A percentile compares a stretch with the other conserved stretches of the same genome.
phyloP scores from a whole-genome alignment of 768 basidiomycete species.

The Boletus subcaerulescens region DNA sequence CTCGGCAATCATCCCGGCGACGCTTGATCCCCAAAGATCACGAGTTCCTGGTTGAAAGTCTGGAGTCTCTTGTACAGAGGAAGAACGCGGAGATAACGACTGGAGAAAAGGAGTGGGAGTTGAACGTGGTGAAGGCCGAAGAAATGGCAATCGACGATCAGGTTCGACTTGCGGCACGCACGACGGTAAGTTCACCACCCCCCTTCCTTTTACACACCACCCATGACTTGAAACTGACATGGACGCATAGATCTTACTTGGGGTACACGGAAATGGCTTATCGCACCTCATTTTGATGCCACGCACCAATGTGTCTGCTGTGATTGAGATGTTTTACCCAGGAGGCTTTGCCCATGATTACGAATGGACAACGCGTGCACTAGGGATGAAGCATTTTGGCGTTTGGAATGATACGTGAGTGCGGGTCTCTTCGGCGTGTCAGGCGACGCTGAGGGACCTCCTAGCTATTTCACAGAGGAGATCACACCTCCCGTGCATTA shows the following conservation, averaged over 20 bases:
- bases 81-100: conserved; percentile 26
- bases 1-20: conserved; percentile 54
- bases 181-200: conserved; percentile 52
- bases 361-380: conserved; percentile 72
- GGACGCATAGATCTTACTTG: conserved; percentile 54
- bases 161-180: conserved; percentile 56
- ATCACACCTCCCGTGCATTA: conserved; percentile 55
- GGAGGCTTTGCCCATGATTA: conserved; percentile 84
- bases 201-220: neutral
- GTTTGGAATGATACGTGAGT: conserved; percentile 80
- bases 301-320: conserved; percentile 66
- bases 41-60: conserved; percentile 45
- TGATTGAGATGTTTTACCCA: conserved; percentile 84
- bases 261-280: conserved; percentile 78
- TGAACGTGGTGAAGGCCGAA: conserved; percentile 62
- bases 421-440: neutral
- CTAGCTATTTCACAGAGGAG: conserved; percentile 26
- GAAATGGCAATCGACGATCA: conserved; percentile 74
- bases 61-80: conserved; percentile 48
- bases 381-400: conserved; percentile 73
- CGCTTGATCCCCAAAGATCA: conserved; percentile 58
- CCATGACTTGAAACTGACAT: neutral
- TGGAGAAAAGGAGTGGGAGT: conserved; percentile 47
- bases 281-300: conserved; percentile 88
- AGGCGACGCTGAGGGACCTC: neutral